A percentile compares a stretch with the other conserved stretches of the same genome.
Conservation (phyloP, 2,329 filamentous ascomycete species). For the Fusarium siculi region DNA sequence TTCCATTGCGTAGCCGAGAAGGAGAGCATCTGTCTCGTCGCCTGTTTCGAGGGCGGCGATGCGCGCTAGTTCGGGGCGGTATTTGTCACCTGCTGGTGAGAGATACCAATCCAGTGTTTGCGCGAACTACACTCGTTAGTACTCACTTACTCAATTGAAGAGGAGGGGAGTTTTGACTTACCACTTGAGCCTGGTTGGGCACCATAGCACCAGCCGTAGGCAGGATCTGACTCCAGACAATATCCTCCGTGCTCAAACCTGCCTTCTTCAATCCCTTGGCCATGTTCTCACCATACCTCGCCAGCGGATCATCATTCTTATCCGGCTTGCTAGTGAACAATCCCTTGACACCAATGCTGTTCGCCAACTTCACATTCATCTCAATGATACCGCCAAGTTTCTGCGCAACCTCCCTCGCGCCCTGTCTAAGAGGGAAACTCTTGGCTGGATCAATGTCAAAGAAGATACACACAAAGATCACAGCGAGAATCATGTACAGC, state of each 20-base stretch:
- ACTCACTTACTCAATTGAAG: background rate
- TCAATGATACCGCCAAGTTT: constrained; percentile 72
- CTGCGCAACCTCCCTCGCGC: constrained; percentile 64
- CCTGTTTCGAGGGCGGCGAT: constrained; percentile 65
- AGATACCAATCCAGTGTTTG: constrained; percentile 80
- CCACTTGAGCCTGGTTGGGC: constrained; percentile 75
- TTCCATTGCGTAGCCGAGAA: constrained; percentile 78
- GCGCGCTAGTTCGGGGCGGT: constrained; percentile 70
- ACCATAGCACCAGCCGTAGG: constrained; percentile 75
- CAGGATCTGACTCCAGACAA: constrained; percentile 77
- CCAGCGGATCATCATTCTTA: constrained; percentile 67
- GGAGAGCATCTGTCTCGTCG: constrained; percentile 68
- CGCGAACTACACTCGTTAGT: constrained; percentile 65
- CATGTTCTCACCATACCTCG: constrained; percentile 72
- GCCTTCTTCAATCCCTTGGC: constrained; percentile 72
- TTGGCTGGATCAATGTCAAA: constrained; percentile 73
- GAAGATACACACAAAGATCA: constrained; percentile 74
- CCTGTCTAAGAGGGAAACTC: constrained; percentile 71
- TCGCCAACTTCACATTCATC: constrained; percentile 69
- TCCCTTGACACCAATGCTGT: constrained; percentile 52
- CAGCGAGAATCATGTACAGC: constrained; percentile 70
- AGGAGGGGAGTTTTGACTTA: constrained; percentile 48
- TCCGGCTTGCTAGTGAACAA: constrained; percentile 60
- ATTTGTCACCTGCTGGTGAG: constrained; percentile 61
- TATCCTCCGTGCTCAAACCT: constrained; percentile 71